Percentiles rank a stretch among this genome's conserved stretches.
Evolutionary conservation across 78 protist species (phyloP).

Genomic region (Cavenderia fasciculata): DNA sequence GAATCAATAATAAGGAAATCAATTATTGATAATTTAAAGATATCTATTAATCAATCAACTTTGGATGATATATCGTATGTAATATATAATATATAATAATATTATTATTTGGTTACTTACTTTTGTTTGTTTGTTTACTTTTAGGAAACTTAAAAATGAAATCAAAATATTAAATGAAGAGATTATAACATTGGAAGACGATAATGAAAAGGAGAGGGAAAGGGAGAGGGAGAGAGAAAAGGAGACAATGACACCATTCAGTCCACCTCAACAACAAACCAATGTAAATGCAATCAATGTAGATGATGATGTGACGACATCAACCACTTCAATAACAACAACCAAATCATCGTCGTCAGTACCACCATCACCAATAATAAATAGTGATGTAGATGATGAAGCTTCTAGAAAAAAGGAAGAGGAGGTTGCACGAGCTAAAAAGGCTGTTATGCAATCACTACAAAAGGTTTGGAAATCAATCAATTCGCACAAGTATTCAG

Average conservation of each 20-base stretch:
- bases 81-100: too few species aligned
- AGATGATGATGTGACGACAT: background rate
- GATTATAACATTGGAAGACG: background rate
- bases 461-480: conserved; percentile 20
- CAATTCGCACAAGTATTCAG: conserved; percentile 10
- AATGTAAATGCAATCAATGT: background rate
- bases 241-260: background rate
- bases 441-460: background rate
- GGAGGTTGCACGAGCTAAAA: background rate
- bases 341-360: background rate
- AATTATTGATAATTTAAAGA: background rate
- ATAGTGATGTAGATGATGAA: background rate
- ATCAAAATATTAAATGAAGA: background rate
- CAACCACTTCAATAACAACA: background rate
- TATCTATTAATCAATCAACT: background rate
- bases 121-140: too few species aligned
- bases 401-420: conserved; percentile 23
- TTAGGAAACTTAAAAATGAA: background rate
- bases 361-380: background rate
- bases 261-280: background rate
- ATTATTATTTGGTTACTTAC: too few species aligned
- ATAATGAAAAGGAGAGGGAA: too few species aligned
- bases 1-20: conserved; percentile 4
- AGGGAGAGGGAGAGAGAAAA: background rate
- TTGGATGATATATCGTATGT: conserved; percentile 7